A percentile compares a stretch with the other conserved stretches of the same genome.
phyloP scores from a whole-genome alignment of 2,329 filamentous ascomycete species.

The Cordyceps cateniannulata region DNA sequence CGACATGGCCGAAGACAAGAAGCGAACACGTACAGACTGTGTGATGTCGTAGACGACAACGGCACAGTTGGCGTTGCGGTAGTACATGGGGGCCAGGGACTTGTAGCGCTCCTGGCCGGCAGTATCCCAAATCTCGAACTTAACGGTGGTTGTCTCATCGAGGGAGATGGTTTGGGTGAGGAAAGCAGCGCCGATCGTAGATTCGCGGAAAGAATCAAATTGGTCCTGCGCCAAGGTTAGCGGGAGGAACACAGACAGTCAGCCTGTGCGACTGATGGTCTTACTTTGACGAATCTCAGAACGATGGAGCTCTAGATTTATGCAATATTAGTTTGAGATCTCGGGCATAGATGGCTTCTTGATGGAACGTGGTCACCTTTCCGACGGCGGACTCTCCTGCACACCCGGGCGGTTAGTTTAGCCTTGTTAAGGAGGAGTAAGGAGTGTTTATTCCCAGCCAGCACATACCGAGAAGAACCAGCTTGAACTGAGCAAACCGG shows the following conservation, averaged over 20 bases:
- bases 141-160: conserved; percentile 96
- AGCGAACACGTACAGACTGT: conserved; percentile 68
- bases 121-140: conserved; percentile 99
- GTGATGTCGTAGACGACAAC: conserved; percentile 99
- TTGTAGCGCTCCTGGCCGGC: conserved; percentile 98
- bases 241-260: conserved; percentile 3
- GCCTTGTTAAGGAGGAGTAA: background rate
- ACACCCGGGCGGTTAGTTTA: conserved; percentile 30
- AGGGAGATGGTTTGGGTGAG: conserved; percentile 97
- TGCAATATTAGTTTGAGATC: conserved; percentile 17
- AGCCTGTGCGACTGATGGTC: conserved; percentile 17
- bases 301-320: conserved; percentile 81
- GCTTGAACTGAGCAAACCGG: conserved; percentile 98
- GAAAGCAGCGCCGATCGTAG: conserved; percentile 96
- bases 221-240: conserved; percentile 61
- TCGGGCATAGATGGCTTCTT: background rate
- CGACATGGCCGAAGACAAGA: background rate
- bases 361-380: conserved; percentile 58
- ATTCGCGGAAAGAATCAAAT: conserved; percentile 97
- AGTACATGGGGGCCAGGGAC: conserved; percentile 98
- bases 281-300: conserved; percentile 93
- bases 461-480: conserved; percentile 82
- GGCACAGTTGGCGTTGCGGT: conserved; percentile 97
- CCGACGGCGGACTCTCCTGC: conserved; percentile 95
- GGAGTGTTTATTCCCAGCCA: conserved; percentile 4